phyloP scores from a whole-genome alignment of 164 flowering plant species.

The Dillenia suffruticosa region DNA sequence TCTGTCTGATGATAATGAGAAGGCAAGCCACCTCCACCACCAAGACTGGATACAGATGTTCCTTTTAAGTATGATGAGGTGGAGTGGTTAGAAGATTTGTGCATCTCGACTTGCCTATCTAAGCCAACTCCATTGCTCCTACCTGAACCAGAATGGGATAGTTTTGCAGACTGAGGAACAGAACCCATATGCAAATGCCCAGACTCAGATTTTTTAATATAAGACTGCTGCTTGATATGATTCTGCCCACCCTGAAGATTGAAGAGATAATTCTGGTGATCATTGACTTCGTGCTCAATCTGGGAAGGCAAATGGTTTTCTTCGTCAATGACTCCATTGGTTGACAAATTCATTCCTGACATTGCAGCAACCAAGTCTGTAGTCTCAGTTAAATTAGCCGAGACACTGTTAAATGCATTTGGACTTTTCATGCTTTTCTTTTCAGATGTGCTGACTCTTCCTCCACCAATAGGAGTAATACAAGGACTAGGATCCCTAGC shows the following conservation, averaged over 20 bases:
- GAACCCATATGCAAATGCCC: slow-evolving; percentile 31
- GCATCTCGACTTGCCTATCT: slow-evolving; percentile 32
- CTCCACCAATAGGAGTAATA: slow-evolving; percentile 64
- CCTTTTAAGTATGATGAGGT: slow-evolving; percentile 38
- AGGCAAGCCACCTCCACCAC: slow-evolving; percentile 31
- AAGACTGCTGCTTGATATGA: slow-evolving; percentile 31
- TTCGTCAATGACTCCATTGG: slow-evolving; percentile 36
- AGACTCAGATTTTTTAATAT: slow-evolving; percentile 37
- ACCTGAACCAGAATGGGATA: slow-evolving; percentile 19
- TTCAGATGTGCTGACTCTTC: slow-evolving; percentile 35
- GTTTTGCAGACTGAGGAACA: slow-evolving; percentile 24
- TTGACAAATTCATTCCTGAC: slow-evolving; percentile 56
- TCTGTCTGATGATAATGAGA: slow-evolving; percentile 51
- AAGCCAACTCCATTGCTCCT: slow-evolving; percentile 26
- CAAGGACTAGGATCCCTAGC: slow-evolving; percentile 77
- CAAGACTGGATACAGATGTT: slow-evolving; percentile 27
- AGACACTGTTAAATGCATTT: slow-evolving; percentile 35
- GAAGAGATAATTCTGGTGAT: slow-evolving; percentile 35
- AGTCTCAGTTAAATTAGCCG: slow-evolving; percentile 36
- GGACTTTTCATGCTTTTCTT: slow-evolving; percentile 37
- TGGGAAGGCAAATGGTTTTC: slow-evolving; percentile 33
- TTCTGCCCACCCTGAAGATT: slow-evolving; percentile 40
- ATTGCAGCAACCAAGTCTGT: slow-evolving; percentile 53
- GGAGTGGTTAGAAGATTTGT: slow-evolving; percentile 26
- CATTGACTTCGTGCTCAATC: slow-evolving; percentile 32